A percentile compares a stretch with the other conserved stretches of the same genome.
Evolutionary conservation across 805 yeast genomes (phyloP).

Genomic region (Blastobotrys peoriensis): DNA sequence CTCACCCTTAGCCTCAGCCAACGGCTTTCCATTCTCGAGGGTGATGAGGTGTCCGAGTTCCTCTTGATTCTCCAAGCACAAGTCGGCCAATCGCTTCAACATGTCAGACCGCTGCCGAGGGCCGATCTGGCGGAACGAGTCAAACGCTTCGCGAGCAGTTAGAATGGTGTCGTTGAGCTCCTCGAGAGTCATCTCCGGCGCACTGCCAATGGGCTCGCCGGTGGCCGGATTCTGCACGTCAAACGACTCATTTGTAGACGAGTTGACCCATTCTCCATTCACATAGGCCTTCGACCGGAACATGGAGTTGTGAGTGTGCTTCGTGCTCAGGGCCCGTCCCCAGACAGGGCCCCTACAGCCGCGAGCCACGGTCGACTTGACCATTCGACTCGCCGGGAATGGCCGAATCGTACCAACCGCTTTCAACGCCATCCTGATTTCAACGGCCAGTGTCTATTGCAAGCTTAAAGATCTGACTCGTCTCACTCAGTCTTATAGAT

Average conservation of each 20-base stretch:
- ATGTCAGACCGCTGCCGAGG: constrained; percentile 51
- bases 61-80: constrained; percentile 51
- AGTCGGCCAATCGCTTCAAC: constrained; percentile 45
- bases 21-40: constrained; percentile 70
- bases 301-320: constrained; percentile 16
- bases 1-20: constrained; percentile 68
- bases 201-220: constrained; percentile 43
- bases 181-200: constrained; percentile 50
- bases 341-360: constrained; percentile 46
- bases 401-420: too few relatives aligned
- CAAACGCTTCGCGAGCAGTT: constrained; percentile 50
- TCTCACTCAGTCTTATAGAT: too few relatives aligned
- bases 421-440: too few relatives aligned
- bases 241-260: constrained; percentile 43
- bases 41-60: constrained; percentile 63
- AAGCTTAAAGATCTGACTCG: too few relatives aligned
- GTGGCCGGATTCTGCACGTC: constrained; percentile 74
- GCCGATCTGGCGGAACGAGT: constrained; percentile 44
- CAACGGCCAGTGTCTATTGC: too few relatives aligned
- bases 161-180: constrained; percentile 49
- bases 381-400: too few relatives aligned
- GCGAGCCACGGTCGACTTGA: too few relatives aligned
- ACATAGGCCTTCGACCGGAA: constrained; percentile 30
- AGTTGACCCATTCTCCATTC: constrained; percentile 67
- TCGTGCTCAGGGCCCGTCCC: too few relatives aligned